phyloP scores from a whole-genome alignment of 2,329 filamentous ascomycete species.

The Ophiobolus disseminans region DNA sequence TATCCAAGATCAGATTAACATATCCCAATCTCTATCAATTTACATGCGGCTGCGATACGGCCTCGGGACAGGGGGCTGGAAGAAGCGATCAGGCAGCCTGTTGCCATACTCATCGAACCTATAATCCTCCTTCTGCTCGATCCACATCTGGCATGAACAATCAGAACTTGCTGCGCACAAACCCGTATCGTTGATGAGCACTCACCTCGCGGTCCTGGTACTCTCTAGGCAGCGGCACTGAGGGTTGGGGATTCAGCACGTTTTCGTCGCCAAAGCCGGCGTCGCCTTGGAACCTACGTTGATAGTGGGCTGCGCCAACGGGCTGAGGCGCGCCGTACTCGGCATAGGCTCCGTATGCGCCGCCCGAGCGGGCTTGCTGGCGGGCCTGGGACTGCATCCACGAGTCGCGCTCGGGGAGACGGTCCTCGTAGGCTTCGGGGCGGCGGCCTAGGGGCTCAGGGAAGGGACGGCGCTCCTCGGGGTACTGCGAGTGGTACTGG shows the following conservation, averaged over 20 bases:
- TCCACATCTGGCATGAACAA: constrained; percentile 38
- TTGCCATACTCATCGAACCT: constrained; percentile 47
- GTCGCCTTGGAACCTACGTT: constrained; percentile 45
- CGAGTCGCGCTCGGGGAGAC: constrained; percentile 44
- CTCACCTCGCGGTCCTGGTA: constrained; percentile 45
- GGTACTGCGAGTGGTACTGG: constrained; percentile 26
- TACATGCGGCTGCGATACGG: constrained; percentile 40
- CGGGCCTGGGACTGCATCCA: constrained; percentile 41
- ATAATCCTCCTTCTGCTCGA: constrained; percentile 47
- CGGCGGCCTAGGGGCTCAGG: constrained; percentile 38
- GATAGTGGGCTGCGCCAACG: constrained; percentile 36
- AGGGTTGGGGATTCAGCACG: constrained; percentile 48
- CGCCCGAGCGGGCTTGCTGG: constrained; percentile 14
- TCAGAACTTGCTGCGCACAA: constrained; percentile 2
- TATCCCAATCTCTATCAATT: constrained; percentile 8
- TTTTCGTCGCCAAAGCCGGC: constrained; percentile 47
- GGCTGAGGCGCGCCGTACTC: constrained; percentile 43
- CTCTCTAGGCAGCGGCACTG: constrained; percentile 39
- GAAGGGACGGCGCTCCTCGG: constrained; percentile 23
- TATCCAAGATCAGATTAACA: constrained; percentile 9
- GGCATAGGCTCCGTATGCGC: constrained; percentile 34
- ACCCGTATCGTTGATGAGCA: not conserved
- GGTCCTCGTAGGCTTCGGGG: constrained; percentile 45
- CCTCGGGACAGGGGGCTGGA: constrained; percentile 30
- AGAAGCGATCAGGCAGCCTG: constrained; percentile 38